Base-by-base conservation (phyloP, 306 rosid genomes). In the Rosa chinensis region DNA sequence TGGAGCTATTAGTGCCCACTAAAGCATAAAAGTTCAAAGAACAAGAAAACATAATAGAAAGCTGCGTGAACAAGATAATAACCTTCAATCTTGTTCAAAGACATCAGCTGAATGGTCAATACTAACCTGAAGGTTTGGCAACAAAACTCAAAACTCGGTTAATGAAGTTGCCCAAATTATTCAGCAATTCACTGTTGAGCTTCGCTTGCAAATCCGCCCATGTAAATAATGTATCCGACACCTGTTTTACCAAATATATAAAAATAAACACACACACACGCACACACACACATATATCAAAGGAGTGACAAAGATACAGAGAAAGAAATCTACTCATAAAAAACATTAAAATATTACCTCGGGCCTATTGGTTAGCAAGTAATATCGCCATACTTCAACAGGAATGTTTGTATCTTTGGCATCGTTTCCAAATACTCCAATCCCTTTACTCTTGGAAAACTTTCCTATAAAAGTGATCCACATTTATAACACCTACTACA, bases 361-460 rank as follows among this genome's bases (percentile, higher is more conserved):
- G 1, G 99, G 99, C 85, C 99, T 88, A 80, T 95, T 95, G 44
- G 90, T 92, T 40, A 95, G 92, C 86, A 95, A 88, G 90, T 95
- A 95, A 87, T 95, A 95, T 87, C 99, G 87, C 99, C 99, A 95
- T 50, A 91, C 99, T 89, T 95, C 99, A 69, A 89, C 96, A 11
- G 98, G 98, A 84, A 95, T 91, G 76, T 80, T 79, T 80, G 99
- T 93, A 78, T 93, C 99, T 83, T 91, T 95, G n/a, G 86, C 99
- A 88, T 93, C 96, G 45, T 95, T 95, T 72, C 99, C 98, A 84
- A 95, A 95, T 68, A 93, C 98, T 50, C 99, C 99, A 3, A 91
- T 43, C 50, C 99, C 99, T 88, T 87, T 95, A 80, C 97, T 95
- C 86, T 95, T 95, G 18, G 99, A 95, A 85, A 95, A 95, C 86